Base-by-base conservation (phyloP, 495 filamentous ascomycete species). In the Aspergillus baeticus region DNA sequence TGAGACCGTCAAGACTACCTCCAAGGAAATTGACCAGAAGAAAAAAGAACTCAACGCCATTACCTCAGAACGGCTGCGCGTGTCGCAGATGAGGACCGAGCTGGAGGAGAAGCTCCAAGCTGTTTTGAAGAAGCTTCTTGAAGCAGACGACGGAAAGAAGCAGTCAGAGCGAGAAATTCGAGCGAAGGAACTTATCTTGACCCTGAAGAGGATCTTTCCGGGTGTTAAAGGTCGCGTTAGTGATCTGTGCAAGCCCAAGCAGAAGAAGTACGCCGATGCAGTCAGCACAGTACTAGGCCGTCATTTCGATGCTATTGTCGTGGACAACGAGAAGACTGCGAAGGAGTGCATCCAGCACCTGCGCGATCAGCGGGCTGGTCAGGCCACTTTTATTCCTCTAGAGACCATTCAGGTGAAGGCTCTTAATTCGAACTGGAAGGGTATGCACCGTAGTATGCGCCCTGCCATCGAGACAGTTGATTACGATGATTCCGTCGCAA, bases 401-500 rank as follows among this genome's bases (percentile, higher is more conserved):
- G 94, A 99, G 73, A 96, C 96, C 21, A 96, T 99, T 64, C 94
- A 97, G 61, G 90, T 96, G 64, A 91, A 87, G 64, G 84, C 88
- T 10, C 80, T 91, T 53, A 94, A 95, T 65, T 90, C 91, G 11
- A 92, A 89, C 59, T 70, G 98, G 38, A 97, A 97, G 73, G 89
- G 92, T 38, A 87, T 96, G 68, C 81, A 91, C 50, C 84, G 87
- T 13, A 88, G 87, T 7, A 87, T 88, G 82, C 87, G 95, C 21
- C 83, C 95, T 56, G 95, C 94, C 0, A 93, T 99, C 55, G 94
- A 99, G 67, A 93, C 92, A 2, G 92, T 99, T 55, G 91, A 96
- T 57, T 99, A 95, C 58, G 94, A 98, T 60, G 80, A 84, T 20
- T 83, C 83, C 1, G 80, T 96, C 43, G 90, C 96, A 68, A 85